A percentile compares a stretch with the other conserved stretches of the same genome.
Evolutionary conservation across 164 flowering plant genomes (phyloP).

Genomic region (Vitis labrusca): DNA sequence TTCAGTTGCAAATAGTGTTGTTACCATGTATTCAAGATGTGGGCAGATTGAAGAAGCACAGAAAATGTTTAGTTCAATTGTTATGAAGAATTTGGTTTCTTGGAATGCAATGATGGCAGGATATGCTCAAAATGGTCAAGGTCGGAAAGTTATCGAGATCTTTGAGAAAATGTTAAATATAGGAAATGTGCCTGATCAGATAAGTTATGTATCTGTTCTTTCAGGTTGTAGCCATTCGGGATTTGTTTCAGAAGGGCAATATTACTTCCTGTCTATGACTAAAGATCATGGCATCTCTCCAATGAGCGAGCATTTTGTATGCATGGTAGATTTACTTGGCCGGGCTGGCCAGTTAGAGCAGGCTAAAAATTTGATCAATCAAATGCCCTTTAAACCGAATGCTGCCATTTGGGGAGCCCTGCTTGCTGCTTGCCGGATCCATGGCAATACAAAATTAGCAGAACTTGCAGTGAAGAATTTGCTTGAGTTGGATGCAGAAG

Average conservation of each 20-base stretch:
- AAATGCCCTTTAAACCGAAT: constrained; percentile 42
- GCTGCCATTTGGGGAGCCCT: constrained; percentile 51
- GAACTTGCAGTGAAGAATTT: constrained; percentile 37
- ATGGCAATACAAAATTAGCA: constrained; percentile 32
- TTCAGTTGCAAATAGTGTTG: constrained; percentile 38
- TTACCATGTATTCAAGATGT: constrained; percentile 51
- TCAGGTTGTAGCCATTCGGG: constrained; percentile 58
- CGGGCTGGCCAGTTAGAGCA: constrained; percentile 45
- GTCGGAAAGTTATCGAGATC: constrained; percentile 33
- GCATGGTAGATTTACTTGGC: constrained; percentile 59
- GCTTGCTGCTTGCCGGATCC: constrained; percentile 47
- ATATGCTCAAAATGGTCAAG: constrained; percentile 52
- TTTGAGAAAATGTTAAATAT: constrained; percentile 37
- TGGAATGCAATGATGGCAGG: constrained; percentile 59
- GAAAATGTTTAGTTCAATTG: constrained; percentile 31
- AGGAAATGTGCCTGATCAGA: constrained; percentile 39
- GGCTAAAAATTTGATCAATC: constrained; percentile 40
- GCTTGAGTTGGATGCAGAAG: constrained; percentile 35
- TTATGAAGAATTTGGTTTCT: constrained; percentile 39
- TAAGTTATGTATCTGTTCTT: constrained; percentile 43
- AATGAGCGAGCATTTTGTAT: constrained; percentile 37
- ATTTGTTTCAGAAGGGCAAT: constrained; percentile 31
- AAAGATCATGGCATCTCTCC: constrained; percentile 35
- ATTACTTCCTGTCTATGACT: constrained; percentile 40
- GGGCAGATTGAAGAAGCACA: constrained; percentile 41